Evolutionary conservation across 768 basidiomycete genomes (phyloP), one percentile per base, ranked within the genome.

Genomic region (Collybiopsis luxurians): DNA sequence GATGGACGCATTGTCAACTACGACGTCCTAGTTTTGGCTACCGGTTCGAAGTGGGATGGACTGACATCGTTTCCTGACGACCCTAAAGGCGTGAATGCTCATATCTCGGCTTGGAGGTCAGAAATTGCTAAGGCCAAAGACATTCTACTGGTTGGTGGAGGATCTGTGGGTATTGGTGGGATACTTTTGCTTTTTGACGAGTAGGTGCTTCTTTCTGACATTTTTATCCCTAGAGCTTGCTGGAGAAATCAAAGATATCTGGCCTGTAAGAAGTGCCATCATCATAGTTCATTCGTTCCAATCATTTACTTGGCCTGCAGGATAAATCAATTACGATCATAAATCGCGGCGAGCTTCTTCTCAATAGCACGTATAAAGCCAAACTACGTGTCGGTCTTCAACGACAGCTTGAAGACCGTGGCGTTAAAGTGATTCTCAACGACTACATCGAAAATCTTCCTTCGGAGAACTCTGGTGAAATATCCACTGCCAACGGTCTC

Each of bases 101-200:
- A 65, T 48, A 57, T 76, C 19, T 58, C 60, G 1, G 56, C 60
- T 1, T 73, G 70, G 66, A 69, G 73, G 36, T 57, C 62, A 7
- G 71, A 71, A 42, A 73, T 80, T 46, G 63, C 65, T 47, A 60
- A 65, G 3, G 75, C 79, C 17, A 65, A 71, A 23, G 70, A 79
- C 64, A 74, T 84, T 57, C 73, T 82, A 4, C 62, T 86, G 28
- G 81, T 73, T 2, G 85, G 85, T 30, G 85, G 83, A 34, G 85
- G 84, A 34, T 74, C 82, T 12, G 73, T 86, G 30, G 83, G 79
- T 2, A 62, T 82, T 28, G 79, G 79, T 77, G 55, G 10, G 71
- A 68, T 10, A 26, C 10, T 4, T 46, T 50, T 46, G 11, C 27
- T 15, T 4, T 38, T 53, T 49, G 5, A 43, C 9, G 0, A 15